phyloP scores from a whole-genome alignment of 2,329 filamentous ascomycete species.

The Aspergillus pseudoglaucus region DNA sequence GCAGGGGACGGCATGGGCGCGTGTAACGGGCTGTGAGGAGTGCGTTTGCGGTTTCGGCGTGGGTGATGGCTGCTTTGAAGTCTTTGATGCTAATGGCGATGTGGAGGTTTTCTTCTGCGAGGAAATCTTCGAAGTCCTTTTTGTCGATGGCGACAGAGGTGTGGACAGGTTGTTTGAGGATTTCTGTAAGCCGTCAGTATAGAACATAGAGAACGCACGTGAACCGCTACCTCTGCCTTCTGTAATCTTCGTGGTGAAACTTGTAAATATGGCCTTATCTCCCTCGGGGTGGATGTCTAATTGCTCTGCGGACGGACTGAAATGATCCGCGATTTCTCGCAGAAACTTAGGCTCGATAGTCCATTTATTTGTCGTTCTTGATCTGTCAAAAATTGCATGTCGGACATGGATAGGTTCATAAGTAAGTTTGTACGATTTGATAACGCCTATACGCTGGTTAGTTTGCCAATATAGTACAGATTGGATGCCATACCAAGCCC shows the following conservation, averaged over 20 bases:
- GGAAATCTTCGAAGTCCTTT: conserved; percentile 56
- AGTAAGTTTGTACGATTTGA: conserved; percentile 59
- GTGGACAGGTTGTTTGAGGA: conserved; percentile 58
- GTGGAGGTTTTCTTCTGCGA: conserved; percentile 53
- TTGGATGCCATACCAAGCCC: conserved; percentile 44
- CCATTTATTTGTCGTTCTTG: conserved; percentile 52
- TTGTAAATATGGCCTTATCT: conserved; percentile 55
- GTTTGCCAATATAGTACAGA: not conserved
- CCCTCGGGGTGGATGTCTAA: conserved; percentile 56
- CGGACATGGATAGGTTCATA: conserved; percentile 58
- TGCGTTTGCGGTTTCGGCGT: conserved; percentile 54
- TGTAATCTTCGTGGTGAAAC: conserved; percentile 59
- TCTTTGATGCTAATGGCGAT: conserved; percentile 60
- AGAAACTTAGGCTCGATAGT: conserved; percentile 51
- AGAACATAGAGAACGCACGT: conserved; percentile 1
- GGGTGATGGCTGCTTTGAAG: conserved; percentile 58
- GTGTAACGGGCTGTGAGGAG: conserved; percentile 54
- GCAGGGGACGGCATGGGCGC: conserved; percentile 52
- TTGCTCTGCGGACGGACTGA: conserved; percentile 58
- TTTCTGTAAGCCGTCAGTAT: conserved; percentile 37
- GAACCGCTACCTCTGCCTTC: conserved; percentile 49
- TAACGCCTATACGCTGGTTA: conserved; percentile 42
- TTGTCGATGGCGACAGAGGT: conserved; percentile 58
- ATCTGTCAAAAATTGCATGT: conserved; percentile 58
- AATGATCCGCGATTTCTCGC: conserved; percentile 58